phyloP scores from a whole-genome alignment of 345 rosid genomes.

The Bruguiera gymnorhiza region DNA sequence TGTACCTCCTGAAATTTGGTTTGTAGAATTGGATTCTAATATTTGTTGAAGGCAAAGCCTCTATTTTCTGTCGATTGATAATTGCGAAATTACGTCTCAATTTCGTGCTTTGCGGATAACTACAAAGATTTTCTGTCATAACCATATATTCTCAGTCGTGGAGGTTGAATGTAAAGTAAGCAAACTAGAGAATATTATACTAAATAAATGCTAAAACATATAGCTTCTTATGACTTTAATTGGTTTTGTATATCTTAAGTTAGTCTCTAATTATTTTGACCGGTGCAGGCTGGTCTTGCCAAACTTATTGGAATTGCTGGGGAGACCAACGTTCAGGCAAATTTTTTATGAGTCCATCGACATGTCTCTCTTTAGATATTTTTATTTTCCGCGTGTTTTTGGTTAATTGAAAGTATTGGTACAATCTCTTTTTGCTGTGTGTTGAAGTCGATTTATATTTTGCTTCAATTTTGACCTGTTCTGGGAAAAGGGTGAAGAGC shows the following conservation, averaged over 20 bases:
- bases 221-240: not conserved
- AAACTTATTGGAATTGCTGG: slow-evolving; percentile 95
- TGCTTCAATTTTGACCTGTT: not conserved
- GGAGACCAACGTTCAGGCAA: slow-evolving; percentile 90
- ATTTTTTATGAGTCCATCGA: slow-evolving; percentile 16
- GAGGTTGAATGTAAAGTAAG: no score
- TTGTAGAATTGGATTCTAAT: not conserved
- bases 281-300: slow-evolving; percentile 91
- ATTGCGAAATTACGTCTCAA: no score
- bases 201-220: no score
- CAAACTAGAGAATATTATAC: no score
- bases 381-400: slow-evolving; percentile 3
- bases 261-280: not conserved
- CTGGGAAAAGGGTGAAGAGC: slow-evolving; percentile 82
- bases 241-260: not conserved
- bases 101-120: no score
- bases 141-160: no score
- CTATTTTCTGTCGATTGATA: no score
- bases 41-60: no score
- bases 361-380: not conserved
- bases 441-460: not conserved
- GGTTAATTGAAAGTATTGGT: not conserved
- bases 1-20: not conserved
- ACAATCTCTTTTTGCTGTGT: not conserved
- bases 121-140: no score